Evolutionary conservation across 2,329 filamentous ascomycete genomes (phyloP).

Genomic region (Paecilomyces fulvus): DNA sequence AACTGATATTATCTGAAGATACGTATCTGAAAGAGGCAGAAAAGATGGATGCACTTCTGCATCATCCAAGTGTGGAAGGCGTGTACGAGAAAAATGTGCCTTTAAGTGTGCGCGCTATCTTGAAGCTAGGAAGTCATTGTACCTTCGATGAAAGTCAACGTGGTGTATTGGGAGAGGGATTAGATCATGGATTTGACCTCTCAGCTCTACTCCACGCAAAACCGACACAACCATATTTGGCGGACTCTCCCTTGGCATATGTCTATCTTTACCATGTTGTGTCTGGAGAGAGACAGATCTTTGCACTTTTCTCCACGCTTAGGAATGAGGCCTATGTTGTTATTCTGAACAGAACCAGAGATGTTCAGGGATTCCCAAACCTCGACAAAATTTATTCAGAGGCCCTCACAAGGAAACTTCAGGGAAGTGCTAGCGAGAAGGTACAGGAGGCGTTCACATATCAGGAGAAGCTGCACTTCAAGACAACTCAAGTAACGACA

Average conservation of each 20-base stretch:
- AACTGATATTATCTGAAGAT: constrained; percentile 81
- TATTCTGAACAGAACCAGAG: constrained; percentile 74
- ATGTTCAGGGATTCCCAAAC: constrained; percentile 81
- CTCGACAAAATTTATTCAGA: constrained; percentile 82
- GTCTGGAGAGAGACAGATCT: constrained; percentile 84
- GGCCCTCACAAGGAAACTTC: constrained; percentile 53
- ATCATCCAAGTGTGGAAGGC: constrained; percentile 89
- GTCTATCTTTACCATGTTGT: constrained; percentile 90
- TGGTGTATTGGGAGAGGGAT: constrained; percentile 81
- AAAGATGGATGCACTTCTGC: constrained; percentile 75
- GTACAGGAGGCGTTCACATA: constrained; percentile 81
- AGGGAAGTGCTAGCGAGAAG: constrained; percentile 58
- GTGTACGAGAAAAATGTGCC: constrained; percentile 95
- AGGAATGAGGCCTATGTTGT: constrained; percentile 75
- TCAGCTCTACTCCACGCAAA: constrained; percentile 61
- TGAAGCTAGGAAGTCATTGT: constrained; percentile 83
- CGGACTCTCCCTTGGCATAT: constrained; percentile 66
- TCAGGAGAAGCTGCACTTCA: constrained; percentile 78
- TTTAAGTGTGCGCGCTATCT: constrained; percentile 72
- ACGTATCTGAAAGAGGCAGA: constrained; percentile 76
- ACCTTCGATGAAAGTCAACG: constrained; percentile 87
- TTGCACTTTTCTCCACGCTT: constrained; percentile 81
- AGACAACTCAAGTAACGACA: constrained; percentile 78
- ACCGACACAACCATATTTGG: constrained; percentile 65
- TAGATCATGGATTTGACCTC: constrained; percentile 91